These are phyloP conservation scores for Prunus davidiana DNA, from an alignment of 306 rosid genomes.

Conservation along the genomic window DNA sequence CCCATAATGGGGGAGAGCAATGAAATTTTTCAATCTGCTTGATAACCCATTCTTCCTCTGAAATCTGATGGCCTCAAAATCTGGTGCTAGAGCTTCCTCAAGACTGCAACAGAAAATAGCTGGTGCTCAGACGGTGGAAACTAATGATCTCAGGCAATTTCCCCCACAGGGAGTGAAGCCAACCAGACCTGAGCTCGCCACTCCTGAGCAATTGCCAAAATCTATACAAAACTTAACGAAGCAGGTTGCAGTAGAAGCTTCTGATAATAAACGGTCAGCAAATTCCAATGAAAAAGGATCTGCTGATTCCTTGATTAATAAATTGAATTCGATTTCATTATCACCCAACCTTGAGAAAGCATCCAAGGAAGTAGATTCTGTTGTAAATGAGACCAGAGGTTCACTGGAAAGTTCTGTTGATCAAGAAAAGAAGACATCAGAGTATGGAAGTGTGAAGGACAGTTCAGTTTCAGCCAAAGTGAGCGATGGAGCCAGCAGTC, in stretches of 20 bases:
- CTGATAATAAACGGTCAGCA: conserved; percentile 43
- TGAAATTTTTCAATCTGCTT: conserved; percentile 41
- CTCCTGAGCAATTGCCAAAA: conserved; percentile 39
- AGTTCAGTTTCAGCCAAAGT: conserved; percentile 84
- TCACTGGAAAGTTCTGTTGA: conserved; percentile 56
- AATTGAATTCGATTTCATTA: conserved; percentile 47
- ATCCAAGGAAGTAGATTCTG: conserved; percentile 36
- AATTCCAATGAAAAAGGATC: conserved; percentile 40
- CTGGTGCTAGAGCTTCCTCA: conserved; percentile 44
- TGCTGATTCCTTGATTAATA: conserved; percentile 50
- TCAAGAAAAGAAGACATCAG: conserved; percentile 79
- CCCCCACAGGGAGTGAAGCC: conserved; percentile 30
- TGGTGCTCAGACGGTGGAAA: conserved; percentile 44
- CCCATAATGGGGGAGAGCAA: conserved; percentile 29
- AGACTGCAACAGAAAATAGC: conserved; percentile 49
- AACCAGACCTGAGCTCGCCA: conserved; percentile 39
- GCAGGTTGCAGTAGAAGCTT: conserved; percentile 42
- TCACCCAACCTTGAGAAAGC: conserved; percentile 48
- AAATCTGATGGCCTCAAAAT: conserved; percentile 66
- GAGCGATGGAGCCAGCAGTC: conserved; percentile 82
- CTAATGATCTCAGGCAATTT: conserved; percentile 42
- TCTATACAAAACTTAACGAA: conserved; percentile 36
- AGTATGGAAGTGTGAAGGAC: conserved; percentile 73
- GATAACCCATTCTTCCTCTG: conserved; percentile 22
- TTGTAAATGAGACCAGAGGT: conserved; percentile 51